phyloP scores from a whole-genome alignment of 345 rosid genomes.

The Citrus australasica region DNA sequence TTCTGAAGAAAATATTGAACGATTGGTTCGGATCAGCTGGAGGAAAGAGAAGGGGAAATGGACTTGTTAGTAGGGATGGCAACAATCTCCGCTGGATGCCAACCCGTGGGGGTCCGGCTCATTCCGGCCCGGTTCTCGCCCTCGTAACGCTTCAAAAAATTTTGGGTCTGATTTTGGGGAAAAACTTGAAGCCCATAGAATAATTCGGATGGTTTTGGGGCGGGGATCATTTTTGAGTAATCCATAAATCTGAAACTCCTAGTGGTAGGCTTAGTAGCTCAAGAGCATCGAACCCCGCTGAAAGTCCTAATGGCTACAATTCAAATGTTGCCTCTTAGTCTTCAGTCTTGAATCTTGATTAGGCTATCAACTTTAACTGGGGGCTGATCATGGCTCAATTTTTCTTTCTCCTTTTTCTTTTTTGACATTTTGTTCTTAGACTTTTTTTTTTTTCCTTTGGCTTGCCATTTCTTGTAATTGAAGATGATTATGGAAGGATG shows the following conservation, averaged over 20 bases:
- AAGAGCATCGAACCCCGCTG: not conserved
- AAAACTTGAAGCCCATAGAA: too few relatives aligned
- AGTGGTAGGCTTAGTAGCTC: not conserved
- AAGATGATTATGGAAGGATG: not conserved
- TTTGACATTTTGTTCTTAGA: not conserved
- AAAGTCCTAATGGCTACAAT: not conserved
- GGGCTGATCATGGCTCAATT: not conserved
- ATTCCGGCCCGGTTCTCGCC: too few relatives aligned
- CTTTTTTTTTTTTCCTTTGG: not conserved
- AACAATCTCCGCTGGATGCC: too few relatives aligned
- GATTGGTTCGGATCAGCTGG: not conserved
- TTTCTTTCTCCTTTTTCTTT: not conserved
- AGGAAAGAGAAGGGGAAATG: not conserved
- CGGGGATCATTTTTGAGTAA: too few relatives aligned
- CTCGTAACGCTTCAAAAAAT: too few relatives aligned
- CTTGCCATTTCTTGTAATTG: not conserved
- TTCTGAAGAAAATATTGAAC: constrained; percentile 14
- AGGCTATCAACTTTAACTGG: too few relatives aligned
- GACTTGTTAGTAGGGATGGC: too few relatives aligned
- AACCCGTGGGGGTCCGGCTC: too few relatives aligned
- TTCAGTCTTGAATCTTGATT: not conserved
- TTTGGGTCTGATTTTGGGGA: too few relatives aligned
- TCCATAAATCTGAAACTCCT: too few relatives aligned
- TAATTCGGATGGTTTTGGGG: too few relatives aligned
- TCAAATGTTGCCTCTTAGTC: not conserved